A percentile compares a stretch with the other conserved stretches of the same genome.
Conservation (phyloP, 2,329 filamentous ascomycete species). For the Neonectria magnoliae region DNA sequence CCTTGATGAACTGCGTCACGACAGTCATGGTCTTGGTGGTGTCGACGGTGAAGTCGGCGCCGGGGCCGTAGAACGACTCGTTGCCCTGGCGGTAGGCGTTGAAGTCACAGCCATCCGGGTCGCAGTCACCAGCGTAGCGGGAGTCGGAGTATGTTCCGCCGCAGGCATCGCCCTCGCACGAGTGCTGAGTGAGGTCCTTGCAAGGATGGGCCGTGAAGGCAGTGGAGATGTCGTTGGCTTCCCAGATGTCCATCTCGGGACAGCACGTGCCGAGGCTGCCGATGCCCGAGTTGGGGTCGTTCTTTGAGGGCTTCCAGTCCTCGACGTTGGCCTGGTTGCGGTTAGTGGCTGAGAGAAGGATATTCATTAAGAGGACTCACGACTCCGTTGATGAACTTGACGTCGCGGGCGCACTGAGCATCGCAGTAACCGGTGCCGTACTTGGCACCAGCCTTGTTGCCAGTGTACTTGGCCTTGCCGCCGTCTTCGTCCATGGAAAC, state of each 20-base stretch:
- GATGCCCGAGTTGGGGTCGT: conserved; percentile 63
- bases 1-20: conserved; percentile 69
- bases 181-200: conserved; percentile 56
- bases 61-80: conserved; percentile 67
- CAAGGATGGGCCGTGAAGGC: conserved; percentile 74
- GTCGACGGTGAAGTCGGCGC: conserved; percentile 64
- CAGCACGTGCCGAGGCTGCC: conserved; percentile 66
- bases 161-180: conserved; percentile 61
- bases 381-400: conserved; percentile 66
- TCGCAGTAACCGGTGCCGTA: conserved; percentile 68
- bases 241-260: conserved; percentile 69
- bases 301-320: conserved; percentile 59
- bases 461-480: conserved; percentile 58
- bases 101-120: conserved; percentile 76
- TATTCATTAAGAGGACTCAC: conserved; percentile 36
- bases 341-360: conserved; percentile 28
- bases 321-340: conserved; percentile 56
- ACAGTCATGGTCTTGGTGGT: conserved; percentile 69
- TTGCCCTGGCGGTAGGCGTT: conserved; percentile 74
- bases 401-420: conserved; percentile 59
- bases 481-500: conserved; percentile 69
- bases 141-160: conserved; percentile 60
- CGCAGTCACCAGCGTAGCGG: conserved; percentile 70
- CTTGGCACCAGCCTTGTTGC: conserved; percentile 64
- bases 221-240: conserved; percentile 71